A percentile compares a stretch with the other conserved stretches of the same genome.
phyloP scores from a whole-genome alignment of 352 stramenopile species.

The Phytophthora chlamydospora region DNA sequence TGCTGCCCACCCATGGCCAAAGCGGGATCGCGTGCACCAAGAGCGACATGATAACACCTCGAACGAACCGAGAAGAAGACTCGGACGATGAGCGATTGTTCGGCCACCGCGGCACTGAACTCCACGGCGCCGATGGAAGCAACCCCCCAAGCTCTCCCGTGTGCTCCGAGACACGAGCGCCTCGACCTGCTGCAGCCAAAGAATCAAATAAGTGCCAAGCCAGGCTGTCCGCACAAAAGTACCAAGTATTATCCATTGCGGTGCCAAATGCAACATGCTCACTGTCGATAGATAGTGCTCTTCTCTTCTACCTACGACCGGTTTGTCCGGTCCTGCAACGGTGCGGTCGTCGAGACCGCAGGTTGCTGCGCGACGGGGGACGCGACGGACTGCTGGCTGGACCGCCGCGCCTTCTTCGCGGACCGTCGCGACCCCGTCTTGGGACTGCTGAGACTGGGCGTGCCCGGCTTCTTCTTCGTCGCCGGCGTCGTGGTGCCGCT shows the following conservation, averaged over 20 bases:
- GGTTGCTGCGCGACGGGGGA: constrained; percentile 30
- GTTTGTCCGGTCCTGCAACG: constrained; percentile 53
- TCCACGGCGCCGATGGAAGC: background rate
- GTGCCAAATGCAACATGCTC: constrained; percentile 1
- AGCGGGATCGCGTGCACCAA: background rate
- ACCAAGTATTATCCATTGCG: constrained; percentile 7
- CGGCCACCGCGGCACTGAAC: constrained; percentile 4
- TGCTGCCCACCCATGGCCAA: constrained; percentile 1
- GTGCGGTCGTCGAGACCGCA: constrained; percentile 22
- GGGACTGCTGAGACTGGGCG: constrained; percentile 30
- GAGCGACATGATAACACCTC: background rate
- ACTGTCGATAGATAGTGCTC: no score
- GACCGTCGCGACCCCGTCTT: constrained; percentile 28
- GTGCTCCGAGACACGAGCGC: no score
- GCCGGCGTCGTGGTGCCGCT: constrained; percentile 24
- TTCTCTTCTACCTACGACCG: constrained; percentile 31
- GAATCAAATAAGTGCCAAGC: no score
- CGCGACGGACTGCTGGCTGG: constrained; percentile 36
- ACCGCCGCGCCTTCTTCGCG: constrained; percentile 40
- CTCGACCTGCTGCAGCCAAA: no score
- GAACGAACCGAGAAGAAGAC: background rate
- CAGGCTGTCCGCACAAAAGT: no score
- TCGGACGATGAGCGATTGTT: constrained; percentile 7
- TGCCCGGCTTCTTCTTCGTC: constrained; percentile 32
- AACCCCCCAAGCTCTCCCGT: no score